Percentiles rank a stretch among this genome's conserved stretches.
Evolutionary conservation across 2,329 filamentous ascomycete genomes (phyloP).

Genomic region (Daldinia eschscholtzii): DNA sequence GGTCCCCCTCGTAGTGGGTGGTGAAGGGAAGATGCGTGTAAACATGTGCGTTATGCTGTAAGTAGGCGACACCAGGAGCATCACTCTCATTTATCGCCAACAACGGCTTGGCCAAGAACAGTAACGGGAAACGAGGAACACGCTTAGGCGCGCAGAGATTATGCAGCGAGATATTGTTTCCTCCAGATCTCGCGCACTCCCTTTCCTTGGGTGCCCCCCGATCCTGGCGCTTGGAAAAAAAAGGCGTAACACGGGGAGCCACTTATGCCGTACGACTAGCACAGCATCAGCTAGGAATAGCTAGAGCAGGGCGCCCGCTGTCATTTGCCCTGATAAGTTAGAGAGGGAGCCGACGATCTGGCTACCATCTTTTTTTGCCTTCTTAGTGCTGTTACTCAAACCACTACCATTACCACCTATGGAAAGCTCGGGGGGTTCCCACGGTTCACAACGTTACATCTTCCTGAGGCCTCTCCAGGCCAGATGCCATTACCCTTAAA

Average conservation of each 20-base stretch:
- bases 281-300: constrained; percentile 47
- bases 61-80: constrained; percentile 38
- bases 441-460: constrained; percentile 33
- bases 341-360: constrained; percentile 36
- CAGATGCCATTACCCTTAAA: constrained; percentile 1
- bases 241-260: constrained; percentile 45
- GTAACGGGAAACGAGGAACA: constrained; percentile 53
- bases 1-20: constrained; percentile 5
- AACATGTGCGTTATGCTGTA: constrained; percentile 27
- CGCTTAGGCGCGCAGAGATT: constrained; percentile 52
- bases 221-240: constrained; percentile 51
- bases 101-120: constrained; percentile 48
- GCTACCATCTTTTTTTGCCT: constrained; percentile 21
- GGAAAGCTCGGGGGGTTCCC: constrained; percentile 17
- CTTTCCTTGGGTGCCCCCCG: constrained; percentile 42
- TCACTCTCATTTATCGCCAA: constrained; percentile 42
- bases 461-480: constrained; percentile 11
- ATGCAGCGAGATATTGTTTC: constrained; percentile 51
- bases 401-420: constrained; percentile 24
- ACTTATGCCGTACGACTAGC: constrained; percentile 49
- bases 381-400: constrained; percentile 22
- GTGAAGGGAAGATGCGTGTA: constrained; percentile 40
- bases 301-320: constrained; percentile 37
- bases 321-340: constrained; percentile 33
- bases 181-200: constrained; percentile 52